phyloP scores from a whole-genome alignment of 768 basidiomycete species.

The Lactifluus hygrophoroides region DNA sequence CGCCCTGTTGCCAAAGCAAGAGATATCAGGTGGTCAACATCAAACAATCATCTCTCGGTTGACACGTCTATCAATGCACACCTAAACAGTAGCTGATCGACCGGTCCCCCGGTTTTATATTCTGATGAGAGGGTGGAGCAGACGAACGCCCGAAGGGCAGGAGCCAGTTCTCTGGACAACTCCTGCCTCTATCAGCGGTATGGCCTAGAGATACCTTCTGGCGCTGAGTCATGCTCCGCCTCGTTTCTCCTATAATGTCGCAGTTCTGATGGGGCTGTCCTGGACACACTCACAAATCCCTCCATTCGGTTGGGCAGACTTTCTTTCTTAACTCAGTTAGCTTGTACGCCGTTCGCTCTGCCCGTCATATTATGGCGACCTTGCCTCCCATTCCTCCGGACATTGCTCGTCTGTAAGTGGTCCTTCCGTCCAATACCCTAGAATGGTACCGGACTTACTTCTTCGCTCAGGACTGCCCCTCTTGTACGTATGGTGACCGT shows the following conservation, averaged over 20 bases:
- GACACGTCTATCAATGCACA: too few species aligned
- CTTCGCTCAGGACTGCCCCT: not conserved
- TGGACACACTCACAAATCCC: not conserved
- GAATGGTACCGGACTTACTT: not conserved
- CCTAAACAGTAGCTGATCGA: too few species aligned
- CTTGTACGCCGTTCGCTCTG: not conserved
- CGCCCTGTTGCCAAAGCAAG: too few species aligned
- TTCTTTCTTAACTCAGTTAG: too few species aligned
- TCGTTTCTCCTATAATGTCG: too few species aligned
- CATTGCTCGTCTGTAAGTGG: not conserved
- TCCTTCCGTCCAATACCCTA: not conserved
- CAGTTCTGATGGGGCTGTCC: not conserved
- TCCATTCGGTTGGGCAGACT: not conserved
- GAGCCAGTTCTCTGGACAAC: not conserved
- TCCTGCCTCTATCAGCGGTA: not conserved
- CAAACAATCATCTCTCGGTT: too few species aligned
- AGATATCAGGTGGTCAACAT: too few species aligned
- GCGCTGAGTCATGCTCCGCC: not conserved
- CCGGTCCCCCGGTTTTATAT: not conserved
- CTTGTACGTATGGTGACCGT: not conserved
- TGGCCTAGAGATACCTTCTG: not conserved
- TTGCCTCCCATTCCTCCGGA: not conserved
- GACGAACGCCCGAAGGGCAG: not conserved
- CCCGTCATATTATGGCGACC: not conserved
- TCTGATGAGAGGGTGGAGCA: not conserved